Percentiles rank a stretch among this genome's conserved stretches.
phyloP scores from a whole-genome alignment of 768 basidiomycete genomes.

The Rhodotorula babjevae region DNA sequence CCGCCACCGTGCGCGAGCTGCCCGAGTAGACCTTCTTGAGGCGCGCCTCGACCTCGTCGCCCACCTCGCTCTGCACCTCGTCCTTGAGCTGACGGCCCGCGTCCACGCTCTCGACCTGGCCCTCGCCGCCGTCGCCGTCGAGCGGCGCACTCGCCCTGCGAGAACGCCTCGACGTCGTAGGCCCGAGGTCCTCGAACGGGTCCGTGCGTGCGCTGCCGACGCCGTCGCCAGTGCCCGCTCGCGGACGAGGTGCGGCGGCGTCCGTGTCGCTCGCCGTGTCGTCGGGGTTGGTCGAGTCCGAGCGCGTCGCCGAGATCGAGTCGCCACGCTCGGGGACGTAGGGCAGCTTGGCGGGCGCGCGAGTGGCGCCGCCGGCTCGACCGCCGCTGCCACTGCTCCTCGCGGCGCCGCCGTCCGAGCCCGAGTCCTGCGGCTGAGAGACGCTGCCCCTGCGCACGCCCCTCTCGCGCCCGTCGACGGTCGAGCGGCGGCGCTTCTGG shows the following conservation, averaged over 20 bases:
- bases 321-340: not conserved
- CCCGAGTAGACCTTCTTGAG: not conserved
- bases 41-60: not conserved
- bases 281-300: not conserved
- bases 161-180: not conserved
- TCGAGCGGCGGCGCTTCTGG: not conserved
- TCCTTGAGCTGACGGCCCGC: not conserved
- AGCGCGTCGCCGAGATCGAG: not conserved
- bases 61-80: not conserved
- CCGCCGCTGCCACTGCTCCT: not conserved
- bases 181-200: constrained; percentile 8
- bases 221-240: not conserved
- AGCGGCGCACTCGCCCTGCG: not conserved
- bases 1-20: not conserved
- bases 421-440: not conserved
- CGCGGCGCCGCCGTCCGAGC: not conserved
- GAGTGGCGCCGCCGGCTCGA: too few relatives aligned
- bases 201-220: constrained; percentile 4
- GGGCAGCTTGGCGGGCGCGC: not conserved
- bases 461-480: constrained; percentile 8
- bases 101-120: not conserved
- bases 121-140: not conserved
- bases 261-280: not conserved
- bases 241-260: not conserved
- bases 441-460: not conserved